A percentile compares a stretch with the other conserved stretches of the same genome.
Evolutionary conservation across 2,329 filamentous ascomycete species (phyloP).

Genomic region (Neonectria faginata): DNA sequence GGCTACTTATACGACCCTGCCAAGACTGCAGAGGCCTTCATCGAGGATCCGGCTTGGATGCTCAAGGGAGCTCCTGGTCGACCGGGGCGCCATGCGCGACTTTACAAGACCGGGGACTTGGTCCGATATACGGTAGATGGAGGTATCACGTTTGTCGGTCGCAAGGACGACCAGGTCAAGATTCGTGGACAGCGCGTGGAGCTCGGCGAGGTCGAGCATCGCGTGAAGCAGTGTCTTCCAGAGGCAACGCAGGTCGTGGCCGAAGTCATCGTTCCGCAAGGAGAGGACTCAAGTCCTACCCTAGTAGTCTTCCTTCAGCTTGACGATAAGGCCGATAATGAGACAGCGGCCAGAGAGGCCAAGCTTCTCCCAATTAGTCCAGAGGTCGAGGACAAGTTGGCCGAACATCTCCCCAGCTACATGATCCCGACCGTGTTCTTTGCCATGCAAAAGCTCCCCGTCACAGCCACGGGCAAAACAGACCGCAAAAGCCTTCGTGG

Average conservation of each 20-base stretch:
- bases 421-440: conserved; percentile 38
- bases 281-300: conserved; percentile 2
- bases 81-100: conserved; percentile 23
- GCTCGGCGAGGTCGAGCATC: conserved; percentile 47
- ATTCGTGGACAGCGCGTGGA: conserved; percentile 67
- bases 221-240: conserved; percentile 7
- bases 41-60: conserved; percentile 48
- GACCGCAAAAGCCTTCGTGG: conserved; percentile 27
- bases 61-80: conserved; percentile 33
- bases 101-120: conserved; percentile 33
- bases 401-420: conserved; percentile 31
- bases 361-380: neutral
- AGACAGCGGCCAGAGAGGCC: neutral
- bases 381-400: conserved; percentile 7
- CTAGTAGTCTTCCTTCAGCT: conserved; percentile 11
- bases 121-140: conserved; percentile 47
- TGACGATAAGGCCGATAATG: neutral
- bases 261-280: conserved; percentile 23
- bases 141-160: conserved; percentile 55
- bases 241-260: conserved; percentile 23
- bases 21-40: conserved; percentile 44
- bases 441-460: conserved; percentile 24
- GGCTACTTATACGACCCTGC: conserved; percentile 40
- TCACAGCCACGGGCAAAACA: conserved; percentile 32
- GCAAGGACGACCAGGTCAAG: conserved; percentile 67